Base-by-base conservation (phyloP, 257 asterid genomes). In the Ballota nigra region DNA sequence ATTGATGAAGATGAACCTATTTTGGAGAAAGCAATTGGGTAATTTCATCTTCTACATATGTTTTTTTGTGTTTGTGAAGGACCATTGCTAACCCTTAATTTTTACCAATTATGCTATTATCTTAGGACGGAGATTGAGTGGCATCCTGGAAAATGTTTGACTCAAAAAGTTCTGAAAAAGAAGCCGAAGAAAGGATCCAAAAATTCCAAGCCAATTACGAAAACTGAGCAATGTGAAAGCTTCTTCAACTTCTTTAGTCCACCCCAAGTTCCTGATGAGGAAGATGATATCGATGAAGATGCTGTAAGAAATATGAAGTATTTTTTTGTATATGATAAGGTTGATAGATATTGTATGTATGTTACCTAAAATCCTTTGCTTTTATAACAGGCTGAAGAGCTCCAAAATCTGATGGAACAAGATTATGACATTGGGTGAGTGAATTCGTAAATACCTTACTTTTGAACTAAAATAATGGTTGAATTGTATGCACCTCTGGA, bases 241-340 rank as follows among this genome's bases (percentile, higher is more conserved):
- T 93, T 93, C 80, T 93, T 93, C 79, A 92, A 91, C 79, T 93
- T 93, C 86, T 93, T 93, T 70, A 84, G 88, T 76, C 98, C 98
- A 61, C 97, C 97, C 9, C 85, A 87, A 59, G 94, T 91, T 53
- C 96, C 95, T 0, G 96, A 91, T 28, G 96, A 87, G 59, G 94
- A 82, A 49, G 96, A 86, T 9, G 96, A 91, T 49, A 82, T 93
- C 15, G 97, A 93, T 73, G 96, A 91, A 74, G 96, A 93, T 77
- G 95, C 83, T 62, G 96, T 89, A 85, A 83, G 93, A 20, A 52
- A 53, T 53, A 20, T 20, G 22, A n/a, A n/a, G 9, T 19, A 9
- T 0, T 10, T 0, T 9, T 22, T 52, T 49, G 19, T 41, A 11
- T 12, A 2, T 11, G 49, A n/a, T 45, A 2, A 15, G 5, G 2